Base-by-base conservation (phyloP, 148 eudicot species). In the Pouteria glomerata region DNA sequence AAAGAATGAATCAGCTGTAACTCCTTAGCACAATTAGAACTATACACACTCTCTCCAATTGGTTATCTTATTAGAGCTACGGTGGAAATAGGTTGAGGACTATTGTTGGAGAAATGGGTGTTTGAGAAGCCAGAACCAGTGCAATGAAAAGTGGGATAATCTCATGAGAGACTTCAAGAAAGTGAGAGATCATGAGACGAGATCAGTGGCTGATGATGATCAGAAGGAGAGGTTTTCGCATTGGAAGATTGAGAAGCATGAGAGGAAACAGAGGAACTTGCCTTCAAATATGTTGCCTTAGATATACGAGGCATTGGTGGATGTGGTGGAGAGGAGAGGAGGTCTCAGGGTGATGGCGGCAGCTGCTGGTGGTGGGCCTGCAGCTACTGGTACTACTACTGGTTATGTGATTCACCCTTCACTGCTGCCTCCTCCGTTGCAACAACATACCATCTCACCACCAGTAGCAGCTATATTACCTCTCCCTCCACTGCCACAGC, bases 121-220 rank as follows among this genome's bases (percentile, higher is more conserved):
- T 71, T 80, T 82, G 18, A 78, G 98, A 31, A 90, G 96, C 55
- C 98, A 93, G 41, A 93, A 88, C 66, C 98, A 93, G 76, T 93
- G 98, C 68, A 93, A 93, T 82, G 98, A 93, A 67, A 93, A 93
- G 72, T 93, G 98, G 98, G 98, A 93, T 56, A 93, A 93, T 78
- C 84, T 93, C 1, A 93, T 90, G 98, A 82, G 98, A 66, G 98
- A 93, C 41, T 93, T 87, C 81, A 93, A 93, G 84, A 93, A 87
- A 67, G 83, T 93, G 0, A 83, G 98, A 27, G 97, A 92, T 4
- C 85, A 75, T 53, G 84, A 87, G 58, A 79, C 83, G 59, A 71
- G 74, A n/a, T n/a, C n/a, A 69, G 35, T 79, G 14, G 15, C 42
- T 0, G 78, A 50, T 30, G n/a, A n/a, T n/a, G n/a, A n/a, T n/a